Evolutionary conservation across 2,329 filamentous ascomycete genomes (phyloP), one percentile per base, ranked within the genome.

Genomic region (Akanthomyces dipterigenus): DNA sequence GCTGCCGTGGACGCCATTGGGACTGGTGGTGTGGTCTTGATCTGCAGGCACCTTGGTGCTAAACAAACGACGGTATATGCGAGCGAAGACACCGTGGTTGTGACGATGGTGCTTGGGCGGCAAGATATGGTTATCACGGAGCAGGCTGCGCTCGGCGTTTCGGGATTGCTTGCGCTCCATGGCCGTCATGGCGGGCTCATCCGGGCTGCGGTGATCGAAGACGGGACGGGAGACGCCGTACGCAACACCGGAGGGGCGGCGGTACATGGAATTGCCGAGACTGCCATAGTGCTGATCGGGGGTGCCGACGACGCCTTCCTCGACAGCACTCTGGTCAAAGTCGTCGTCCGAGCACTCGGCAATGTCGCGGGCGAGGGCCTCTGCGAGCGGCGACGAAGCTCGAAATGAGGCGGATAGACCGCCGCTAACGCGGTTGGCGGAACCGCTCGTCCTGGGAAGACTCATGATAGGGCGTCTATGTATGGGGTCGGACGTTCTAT

Each of bases 241-340:
- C 34, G 88, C 87, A 48, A 95, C 87, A 70, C 88, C 89, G 66
- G 86, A 89, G 1, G 91, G 90, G 50, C 91, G 84, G 60, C 89
- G 85, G 75, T 95, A 96, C 67, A 80, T 80, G 70, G 73, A 77
- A 28, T 42, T 61, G 20, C 40, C 49, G 42, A 55, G 34, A 20
- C 50, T 61, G 58, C 58, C 58, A 20, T 61, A 55, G 40, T 40
- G 49, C 60, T 77, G 80, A n/a, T 75, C 75, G 20, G 70, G 69
- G 12, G 75, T 75, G 49, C 78, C 70, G 55, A 77, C 71, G 2
- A 68, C 67, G 31, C 66, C 68, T 18, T 71, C 71, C 28, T 70
- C 69, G 46, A 70, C 58, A 18, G 69, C 70, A 22, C 72, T 68
- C 36, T 73, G 71, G 26, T 68, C 69, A 31, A 74, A 76, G 43